Conservation (phyloP, 2,329 filamentous ascomycete species). For the Hymenoscyphus infarciens region DNA sequence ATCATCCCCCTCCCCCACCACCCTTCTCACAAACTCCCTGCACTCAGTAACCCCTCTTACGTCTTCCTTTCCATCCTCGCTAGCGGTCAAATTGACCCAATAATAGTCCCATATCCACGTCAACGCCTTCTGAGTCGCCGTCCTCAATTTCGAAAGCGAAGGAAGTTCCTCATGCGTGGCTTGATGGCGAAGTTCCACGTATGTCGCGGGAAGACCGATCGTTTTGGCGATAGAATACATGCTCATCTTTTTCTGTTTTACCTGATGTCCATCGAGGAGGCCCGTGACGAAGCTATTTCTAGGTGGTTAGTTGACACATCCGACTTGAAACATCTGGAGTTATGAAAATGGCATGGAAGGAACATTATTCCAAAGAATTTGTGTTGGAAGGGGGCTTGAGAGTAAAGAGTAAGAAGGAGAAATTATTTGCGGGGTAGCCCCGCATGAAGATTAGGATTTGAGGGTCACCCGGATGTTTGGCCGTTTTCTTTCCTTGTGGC, state of each 20-base stretch:
- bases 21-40: slow-evolving; percentile 23
- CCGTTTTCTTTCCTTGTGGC: not conserved
- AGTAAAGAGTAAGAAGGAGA: not conserved
- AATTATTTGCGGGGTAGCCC: too few species aligned
- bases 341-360: not conserved
- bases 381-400: not conserved
- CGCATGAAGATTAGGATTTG: not conserved
- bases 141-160: slow-evolving; percentile 67
- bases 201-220: slow-evolving; percentile 68
- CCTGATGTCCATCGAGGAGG: slow-evolving; percentile 69
- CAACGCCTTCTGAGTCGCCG: slow-evolving; percentile 66
- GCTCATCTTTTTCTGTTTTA: slow-evolving; percentile 62
- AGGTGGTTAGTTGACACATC: slow-evolving; percentile 2
- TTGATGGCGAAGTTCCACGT: slow-evolving; percentile 86
- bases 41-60: slow-evolving; percentile 18
- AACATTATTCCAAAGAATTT: not conserved
- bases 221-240: slow-evolving; percentile 71
- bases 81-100: slow-evolving; percentile 55
- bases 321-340: not conserved
- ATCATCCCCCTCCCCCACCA: slow-evolving; percentile 28
- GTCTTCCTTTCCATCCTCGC: not conserved
- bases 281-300: slow-evolving; percentile 69
- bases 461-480: slow-evolving; percentile 1
- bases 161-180: slow-evolving; percentile 87
- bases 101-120: slow-evolving; percentile 88